Conservation (phyloP, 352 stramenopile species). For the Elongisporangium anandrum region DNA sequence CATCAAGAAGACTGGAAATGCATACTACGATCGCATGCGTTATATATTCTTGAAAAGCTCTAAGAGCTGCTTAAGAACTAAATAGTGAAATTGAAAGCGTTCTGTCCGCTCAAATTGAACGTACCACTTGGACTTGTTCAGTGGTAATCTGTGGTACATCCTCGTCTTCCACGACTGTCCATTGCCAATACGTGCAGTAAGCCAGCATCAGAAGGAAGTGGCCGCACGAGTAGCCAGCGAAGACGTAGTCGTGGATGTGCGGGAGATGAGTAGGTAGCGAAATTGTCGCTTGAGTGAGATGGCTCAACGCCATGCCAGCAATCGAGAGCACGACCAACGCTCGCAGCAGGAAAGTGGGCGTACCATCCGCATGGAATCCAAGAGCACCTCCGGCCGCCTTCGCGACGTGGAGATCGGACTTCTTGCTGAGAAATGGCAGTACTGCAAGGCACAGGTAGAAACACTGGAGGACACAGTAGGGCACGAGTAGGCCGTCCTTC, state of each 20-base stretch:
- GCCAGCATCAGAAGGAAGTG: constrained; percentile 69
- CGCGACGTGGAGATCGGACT: constrained; percentile 22
- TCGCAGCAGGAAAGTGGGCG: constrained; percentile 23
- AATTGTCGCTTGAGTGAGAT: constrained; percentile 45
- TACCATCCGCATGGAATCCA: constrained; percentile 32
- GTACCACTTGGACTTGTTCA: too few relatives aligned
- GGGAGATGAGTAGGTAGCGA: constrained; percentile 54
- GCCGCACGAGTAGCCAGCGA: constrained; percentile 72
- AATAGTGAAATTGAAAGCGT: too few relatives aligned
- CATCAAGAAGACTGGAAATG: too few relatives aligned
- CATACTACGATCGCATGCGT: too few relatives aligned
- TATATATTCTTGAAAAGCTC: constrained; percentile 4
- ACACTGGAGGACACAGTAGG: constrained; percentile 62
- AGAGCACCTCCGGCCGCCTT: constrained; percentile 18
- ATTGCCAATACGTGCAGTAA: constrained; percentile 85
- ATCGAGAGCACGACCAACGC: constrained; percentile 19
- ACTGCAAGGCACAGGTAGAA: constrained; percentile 49
- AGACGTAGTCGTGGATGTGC: constrained; percentile 85
- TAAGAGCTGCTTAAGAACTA: too few relatives aligned
- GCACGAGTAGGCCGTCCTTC: constrained; percentile 72
- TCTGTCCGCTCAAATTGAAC: too few relatives aligned
- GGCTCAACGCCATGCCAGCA: constrained; percentile 39
- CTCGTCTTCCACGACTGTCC: constrained; percentile 24
- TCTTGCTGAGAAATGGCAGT: constrained; percentile 25
- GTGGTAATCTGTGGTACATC: constrained; percentile 7